A percentile compares a stretch with the other conserved stretches of the same genome.
These are phyloP conservation scores for Citrus unshiu DNA, from an alignment of 345 rosid species.

Conservation along the genomic window DNA sequence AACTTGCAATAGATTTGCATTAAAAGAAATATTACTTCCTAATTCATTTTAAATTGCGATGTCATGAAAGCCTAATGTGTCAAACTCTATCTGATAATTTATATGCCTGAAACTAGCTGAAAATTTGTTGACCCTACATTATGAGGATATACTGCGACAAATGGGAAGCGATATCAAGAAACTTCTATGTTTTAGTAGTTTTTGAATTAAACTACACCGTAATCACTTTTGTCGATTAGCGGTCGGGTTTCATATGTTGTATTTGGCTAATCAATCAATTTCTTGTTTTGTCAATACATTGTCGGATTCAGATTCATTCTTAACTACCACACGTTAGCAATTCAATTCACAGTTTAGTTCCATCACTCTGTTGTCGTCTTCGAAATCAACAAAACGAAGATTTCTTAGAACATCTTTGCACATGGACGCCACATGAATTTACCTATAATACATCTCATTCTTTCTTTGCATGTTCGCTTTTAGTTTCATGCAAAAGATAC, in stretches of 20 bases:
- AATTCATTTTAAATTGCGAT: background rate
- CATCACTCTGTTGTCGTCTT: background rate
- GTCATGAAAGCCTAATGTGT: background rate
- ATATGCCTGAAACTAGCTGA: background rate
- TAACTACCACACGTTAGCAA: background rate
- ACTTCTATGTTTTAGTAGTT: background rate
- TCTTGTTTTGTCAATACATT: background rate
- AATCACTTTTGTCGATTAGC: background rate
- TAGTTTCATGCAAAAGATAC: background rate
- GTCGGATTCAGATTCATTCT: conserved; percentile 5
- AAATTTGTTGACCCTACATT: background rate
- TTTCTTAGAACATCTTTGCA: conserved; percentile 11
- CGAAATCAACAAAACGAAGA: background rate
- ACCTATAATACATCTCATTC: background rate
- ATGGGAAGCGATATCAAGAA: background rate
- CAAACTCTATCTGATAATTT: background rate
- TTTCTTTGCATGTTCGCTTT: background rate
- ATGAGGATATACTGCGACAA: background rate
- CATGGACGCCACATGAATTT: background rate
- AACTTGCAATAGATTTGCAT: background rate
- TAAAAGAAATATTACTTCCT: background rate
- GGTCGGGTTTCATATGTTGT: background rate
- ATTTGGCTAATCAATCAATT: background rate
- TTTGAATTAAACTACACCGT: background rate
- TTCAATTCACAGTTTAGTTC: conserved; percentile 1